Base-by-base conservation (phyloP, 306 rosid species). In the Crotalaria pallida region DNA sequence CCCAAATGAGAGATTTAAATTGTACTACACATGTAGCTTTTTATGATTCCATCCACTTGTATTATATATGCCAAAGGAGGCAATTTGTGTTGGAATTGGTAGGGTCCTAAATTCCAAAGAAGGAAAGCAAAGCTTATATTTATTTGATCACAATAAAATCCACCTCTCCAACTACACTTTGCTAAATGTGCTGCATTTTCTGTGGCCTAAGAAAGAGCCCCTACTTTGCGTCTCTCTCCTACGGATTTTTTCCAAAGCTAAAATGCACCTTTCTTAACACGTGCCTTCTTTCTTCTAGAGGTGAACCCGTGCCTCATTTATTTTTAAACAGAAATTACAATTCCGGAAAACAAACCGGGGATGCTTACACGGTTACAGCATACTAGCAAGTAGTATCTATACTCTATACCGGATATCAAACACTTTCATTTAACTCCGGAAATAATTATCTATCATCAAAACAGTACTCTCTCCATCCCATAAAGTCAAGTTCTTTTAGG, bases 1-100 rank as follows among this genome's bases (percentile, higher is more conserved):
- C 29, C 36, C 74, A 71, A 72, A 53, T 29, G 45, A 70, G 72
- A 75, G 59, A 62, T 44, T 33, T 69, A 74, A 74, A 53, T 43
- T 79, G 69, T 10, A 74, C 9, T 10, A 74, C 9, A 53, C n/a
- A 52, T 15, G 22, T 50, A 68, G 18, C 59, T 61, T 57, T 7
- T 58, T 26, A 17, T 29, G 8, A 64, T 70, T 64, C 47, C 74
- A 27, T 17, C 50, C 56, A 65, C 67, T 41, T 41, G 62, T 9
- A 50, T 71, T 36, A 10, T 49, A 57, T 51, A 57, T 51, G 60
- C 69, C 71, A 66, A 66, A 80, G 12, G 31, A 59, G 62, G 78
- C 8, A 76, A 76, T 0, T 67, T 36, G 19, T n/a, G 73, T 38
- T 67, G 2, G 47, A 75, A 75, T 44, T 27, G 70, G 77, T 62